Percentiles rank a stretch among this genome's conserved stretches.
Evolutionary conservation across 2,329 filamentous ascomycete species (phyloP).

Genomic region (Grosmannia clavigera): DNA sequence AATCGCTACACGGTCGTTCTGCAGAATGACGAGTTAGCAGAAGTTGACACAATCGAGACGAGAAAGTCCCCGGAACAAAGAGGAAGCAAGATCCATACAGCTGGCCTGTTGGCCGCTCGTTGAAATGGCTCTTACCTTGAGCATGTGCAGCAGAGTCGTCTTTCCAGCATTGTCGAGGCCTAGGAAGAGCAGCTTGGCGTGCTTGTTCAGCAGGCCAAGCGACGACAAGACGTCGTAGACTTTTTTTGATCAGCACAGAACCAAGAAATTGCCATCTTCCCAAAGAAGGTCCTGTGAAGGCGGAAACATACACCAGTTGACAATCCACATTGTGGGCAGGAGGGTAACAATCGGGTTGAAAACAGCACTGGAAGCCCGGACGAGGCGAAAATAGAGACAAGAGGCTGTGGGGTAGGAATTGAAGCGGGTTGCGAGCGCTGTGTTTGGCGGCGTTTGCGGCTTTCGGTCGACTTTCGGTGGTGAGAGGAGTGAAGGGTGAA

Average conservation of each 20-base stretch:
- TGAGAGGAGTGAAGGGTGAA: neutral
- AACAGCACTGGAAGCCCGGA: neutral
- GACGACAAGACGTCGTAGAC: slow-evolving; percentile 85
- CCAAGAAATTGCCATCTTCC: neutral
- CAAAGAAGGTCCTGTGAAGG: slow-evolving; percentile 6
- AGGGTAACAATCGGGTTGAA: neutral
- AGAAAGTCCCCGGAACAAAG: neutral
- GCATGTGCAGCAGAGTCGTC: slow-evolving; percentile 86
- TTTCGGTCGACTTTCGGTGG: neutral
- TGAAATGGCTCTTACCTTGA: slow-evolving; percentile 51
- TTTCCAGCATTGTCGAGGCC: slow-evolving; percentile 92
- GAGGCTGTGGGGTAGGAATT: neutral
- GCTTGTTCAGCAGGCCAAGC: slow-evolving; percentile 85
- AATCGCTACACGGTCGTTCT: slow-evolving; percentile 89
- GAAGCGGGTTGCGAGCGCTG: neutral
- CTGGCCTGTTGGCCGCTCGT: no score
- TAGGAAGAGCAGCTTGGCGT: slow-evolving; percentile 87
- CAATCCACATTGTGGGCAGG: slow-evolving; percentile 64
- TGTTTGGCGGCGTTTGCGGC: neutral
- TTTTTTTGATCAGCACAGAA: slow-evolving; percentile 18
- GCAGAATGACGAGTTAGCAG: neutral
- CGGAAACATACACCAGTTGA: slow-evolving; percentile 75
- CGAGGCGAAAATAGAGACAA: neutral
- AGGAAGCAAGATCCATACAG: neutral
- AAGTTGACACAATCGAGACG: neutral